Evolutionary conservation across 495 filamentous ascomycete genomes (phyloP).

Genomic region (Paragyromitra xinjiangensis): DNA sequence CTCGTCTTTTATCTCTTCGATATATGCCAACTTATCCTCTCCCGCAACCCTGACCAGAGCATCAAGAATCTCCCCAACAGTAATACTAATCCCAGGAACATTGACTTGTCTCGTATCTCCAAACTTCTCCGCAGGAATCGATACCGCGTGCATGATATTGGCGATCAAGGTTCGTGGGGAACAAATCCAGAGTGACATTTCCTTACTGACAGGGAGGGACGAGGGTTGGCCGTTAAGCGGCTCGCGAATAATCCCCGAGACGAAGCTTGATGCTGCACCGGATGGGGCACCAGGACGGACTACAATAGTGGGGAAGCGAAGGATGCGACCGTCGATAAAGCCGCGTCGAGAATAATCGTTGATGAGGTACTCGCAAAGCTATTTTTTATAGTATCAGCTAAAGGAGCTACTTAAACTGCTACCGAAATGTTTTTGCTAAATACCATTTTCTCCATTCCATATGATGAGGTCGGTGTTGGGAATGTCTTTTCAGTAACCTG

Average conservation of each 20-base stretch:
- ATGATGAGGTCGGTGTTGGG: constrained; percentile 74
- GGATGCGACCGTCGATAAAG: constrained; percentile 71
- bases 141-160: constrained; percentile 73
- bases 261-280: constrained; percentile 76
- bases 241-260: constrained; percentile 77
- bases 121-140: constrained; percentile 66
- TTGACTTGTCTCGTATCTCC: constrained; percentile 71
- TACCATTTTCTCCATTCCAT: constrained; percentile 82
- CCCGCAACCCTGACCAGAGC: constrained; percentile 75
- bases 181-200: constrained; percentile 67
- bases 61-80: constrained; percentile 77
- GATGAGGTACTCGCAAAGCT: constrained; percentile 69
- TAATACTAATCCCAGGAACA: constrained; percentile 76
- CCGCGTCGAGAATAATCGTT: constrained; percentile 79
- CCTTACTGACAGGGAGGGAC: constrained; percentile 27
- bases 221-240: constrained; percentile 60
- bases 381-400: constrained; percentile 7
- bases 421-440: not conserved
- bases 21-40: constrained; percentile 69
- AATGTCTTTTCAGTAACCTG: constrained; percentile 67
- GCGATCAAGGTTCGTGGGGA: constrained; percentile 72
- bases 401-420: not conserved
- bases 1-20: constrained; percentile 73
- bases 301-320: constrained; percentile 78
- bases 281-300: constrained; percentile 79